Percentiles rank a stretch among this genome's conserved stretches.
Conservation (phyloP, 2,329 filamentous ascomycete genomes). For the Zalaria obscura region DNA sequence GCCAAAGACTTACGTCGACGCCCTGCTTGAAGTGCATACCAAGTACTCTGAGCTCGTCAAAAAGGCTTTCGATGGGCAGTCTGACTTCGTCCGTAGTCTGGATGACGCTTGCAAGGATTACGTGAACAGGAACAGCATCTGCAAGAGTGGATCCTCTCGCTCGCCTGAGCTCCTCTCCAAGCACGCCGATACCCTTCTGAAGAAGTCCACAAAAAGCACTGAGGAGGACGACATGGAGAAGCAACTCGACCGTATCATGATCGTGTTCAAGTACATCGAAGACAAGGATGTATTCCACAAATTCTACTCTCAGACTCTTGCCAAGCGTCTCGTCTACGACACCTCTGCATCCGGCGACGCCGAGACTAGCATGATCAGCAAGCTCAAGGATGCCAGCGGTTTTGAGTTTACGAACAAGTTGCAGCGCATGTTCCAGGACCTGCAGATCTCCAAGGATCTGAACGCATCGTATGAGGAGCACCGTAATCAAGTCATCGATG, state of each 20-base stretch:
- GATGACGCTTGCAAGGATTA: conserved; percentile 97
- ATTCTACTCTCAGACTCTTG: conserved; percentile 94
- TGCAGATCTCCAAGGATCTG: conserved; percentile 96
- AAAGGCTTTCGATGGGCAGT: conserved; percentile 84
- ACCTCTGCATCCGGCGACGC: conserved; percentile 94
- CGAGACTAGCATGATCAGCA: conserved; percentile 98
- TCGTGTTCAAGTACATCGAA: conserved; percentile 99
- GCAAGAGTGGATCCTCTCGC: conserved; percentile 82
- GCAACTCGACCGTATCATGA: conserved; percentile 87
- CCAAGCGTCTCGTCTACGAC: conserved; percentile 84
- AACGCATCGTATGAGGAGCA: conserved; percentile 78
- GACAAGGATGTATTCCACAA: conserved; percentile 99
- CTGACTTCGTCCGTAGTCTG: conserved; percentile 88
- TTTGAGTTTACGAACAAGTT: conserved; percentile 99
- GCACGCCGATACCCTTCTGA: conserved; percentile 83
- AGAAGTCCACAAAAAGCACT: conserved; percentile 83
- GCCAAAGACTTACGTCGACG: conserved; percentile 92
- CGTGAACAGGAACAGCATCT: conserved; percentile 93
- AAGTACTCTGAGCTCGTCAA: conserved; percentile 88
- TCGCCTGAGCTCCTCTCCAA: conserved; percentile 91
- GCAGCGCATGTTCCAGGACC: conserved; percentile 99
- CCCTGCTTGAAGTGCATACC: conserved; percentile 83
- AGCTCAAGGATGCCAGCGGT: conserved; percentile 94
- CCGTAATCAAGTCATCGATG: conserved; percentile 51
- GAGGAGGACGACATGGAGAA: conserved; percentile 91